Base-by-base conservation (phyloP, 2,329 filamentous ascomycete species). In the Annulohypoxylon truncatum region DNA sequence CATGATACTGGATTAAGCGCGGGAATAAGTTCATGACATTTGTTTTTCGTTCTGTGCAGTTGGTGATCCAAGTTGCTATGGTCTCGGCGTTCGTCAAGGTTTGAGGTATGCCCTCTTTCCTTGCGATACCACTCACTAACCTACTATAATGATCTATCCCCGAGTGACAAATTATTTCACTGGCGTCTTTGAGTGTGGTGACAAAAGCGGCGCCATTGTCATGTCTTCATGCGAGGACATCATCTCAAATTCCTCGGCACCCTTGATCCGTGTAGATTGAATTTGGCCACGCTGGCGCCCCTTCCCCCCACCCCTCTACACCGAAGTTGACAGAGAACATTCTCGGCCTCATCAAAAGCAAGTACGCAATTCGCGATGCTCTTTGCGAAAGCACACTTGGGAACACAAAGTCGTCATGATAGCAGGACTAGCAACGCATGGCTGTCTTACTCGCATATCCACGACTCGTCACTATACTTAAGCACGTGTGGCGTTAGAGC, bases 311-410 rank as follows among this genome's bases (percentile, higher is more conserved):
- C n/a, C n/a, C n/a, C n/a, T n/a, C n/a, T 52, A 18, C 6, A 9
- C 15, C 13, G 13, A 31, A 10, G 12, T 44, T 31, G 10, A 31
- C n/a, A 4, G 33, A 35, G 13, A 15, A 7, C 26, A 22, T n/a
- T 12, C 38, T 52, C 58, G 66, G 62, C 20, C 24, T 22, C 2
- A 24, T 46, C 15, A 46, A 31, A 66, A 66, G 54, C 26, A 3
- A 63, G 66, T 53, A 68, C 53, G 35, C 51, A 52, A 31, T 51
- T 66, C 58, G 61, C 18, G 24, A 50, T 13, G 33, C 33, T 38
- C 22, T 46, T 55, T 40, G 24, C 7, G 20, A 8, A 31, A 57
- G 48, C 48, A 38, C 40, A 13, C 12, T 6, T 18, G 18, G 40
- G 28, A 46, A 47, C 22, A 44, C 40, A 53, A 26, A 20, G 29